Evolutionary conservation across 1,284 basidiomycete species (phyloP).

Genomic region (Fomitopsis palustris): DNA sequence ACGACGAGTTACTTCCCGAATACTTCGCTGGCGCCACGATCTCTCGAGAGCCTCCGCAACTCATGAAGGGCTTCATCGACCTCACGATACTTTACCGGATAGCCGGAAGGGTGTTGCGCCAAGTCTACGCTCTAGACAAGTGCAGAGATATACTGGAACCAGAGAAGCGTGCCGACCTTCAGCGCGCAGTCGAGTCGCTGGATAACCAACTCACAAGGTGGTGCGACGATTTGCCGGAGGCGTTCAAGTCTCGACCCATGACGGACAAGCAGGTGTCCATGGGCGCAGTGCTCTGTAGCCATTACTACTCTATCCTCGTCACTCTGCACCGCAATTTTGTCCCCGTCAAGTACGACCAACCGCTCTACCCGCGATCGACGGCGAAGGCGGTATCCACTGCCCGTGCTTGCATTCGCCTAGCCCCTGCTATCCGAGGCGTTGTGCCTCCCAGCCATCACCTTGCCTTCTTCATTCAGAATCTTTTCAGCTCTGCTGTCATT

Average conservation of each 20-base stretch:
- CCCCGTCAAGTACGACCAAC: slow-evolving; percentile 67
- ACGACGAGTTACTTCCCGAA: slow-evolving; percentile 71
- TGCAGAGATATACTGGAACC: slow-evolving; percentile 72
- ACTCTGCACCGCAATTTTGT: slow-evolving; percentile 89
- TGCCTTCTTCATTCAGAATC: slow-evolving; percentile 87
- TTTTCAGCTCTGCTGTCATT: slow-evolving; percentile 89
- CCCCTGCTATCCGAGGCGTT: slow-evolving; percentile 80
- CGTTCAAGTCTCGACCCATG: slow-evolving; percentile 68
- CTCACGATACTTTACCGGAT: slow-evolving; percentile 79
- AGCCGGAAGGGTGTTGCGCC: slow-evolving; percentile 75
- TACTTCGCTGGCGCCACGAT: slow-evolving; percentile 64
- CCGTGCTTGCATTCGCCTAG: slow-evolving; percentile 79
- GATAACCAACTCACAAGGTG: slow-evolving; percentile 76
- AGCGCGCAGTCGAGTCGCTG: slow-evolving; percentile 71
- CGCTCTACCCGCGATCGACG: slow-evolving; percentile 61
- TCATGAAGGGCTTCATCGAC: slow-evolving; percentile 80
- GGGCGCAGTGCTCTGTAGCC: slow-evolving; percentile 85
- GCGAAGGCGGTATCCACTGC: slow-evolving; percentile 78
- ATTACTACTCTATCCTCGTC: slow-evolving; percentile 86
- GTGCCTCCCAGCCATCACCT: slow-evolving; percentile 87
- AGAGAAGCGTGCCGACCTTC: slow-evolving; percentile 69
- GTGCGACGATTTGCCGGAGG: slow-evolving; percentile 72
- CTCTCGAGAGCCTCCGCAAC: slow-evolving; percentile 51
- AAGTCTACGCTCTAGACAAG: slow-evolving; percentile 76
- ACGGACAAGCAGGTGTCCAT: slow-evolving; percentile 80